Evolutionary conservation across 257 asterid species (phyloP).

Genomic region (Solanum peruvianum): DNA sequence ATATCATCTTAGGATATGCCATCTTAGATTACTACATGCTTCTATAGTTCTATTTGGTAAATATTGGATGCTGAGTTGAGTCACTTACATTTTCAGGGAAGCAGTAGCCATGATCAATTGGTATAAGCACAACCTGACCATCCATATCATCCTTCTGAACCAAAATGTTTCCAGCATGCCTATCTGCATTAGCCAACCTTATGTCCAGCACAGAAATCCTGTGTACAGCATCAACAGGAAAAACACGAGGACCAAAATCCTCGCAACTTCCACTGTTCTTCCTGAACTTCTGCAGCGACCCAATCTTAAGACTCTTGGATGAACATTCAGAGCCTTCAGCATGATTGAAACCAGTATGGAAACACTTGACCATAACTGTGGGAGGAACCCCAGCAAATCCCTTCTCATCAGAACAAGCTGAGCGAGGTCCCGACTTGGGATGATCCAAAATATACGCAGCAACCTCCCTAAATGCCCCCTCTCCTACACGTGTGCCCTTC

Average conservation of each 20-base stretch:
- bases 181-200: slow-evolving; percentile 65
- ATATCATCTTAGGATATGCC: neutral
- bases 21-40: neutral
- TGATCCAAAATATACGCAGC: slow-evolving; percentile 72
- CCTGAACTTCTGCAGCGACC: slow-evolving; percentile 67
- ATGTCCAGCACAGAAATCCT: slow-evolving; percentile 64
- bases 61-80: neutral
- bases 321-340: slow-evolving; percentile 19
- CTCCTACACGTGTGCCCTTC: slow-evolving; percentile 74
- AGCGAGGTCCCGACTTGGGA: slow-evolving; percentile 35
- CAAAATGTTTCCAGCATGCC: slow-evolving; percentile 72
- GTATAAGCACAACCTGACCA: slow-evolving; percentile 41
- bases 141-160: slow-evolving; percentile 35
- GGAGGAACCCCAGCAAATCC: slow-evolving; percentile 83
- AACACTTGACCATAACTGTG: slow-evolving; percentile 51
- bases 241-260: slow-evolving; percentile 60
- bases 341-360: slow-evolving; percentile 32
- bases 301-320: slow-evolving; percentile 27
- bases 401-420: slow-evolving; percentile 19
- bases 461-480: slow-evolving; percentile 73
- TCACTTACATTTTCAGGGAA: slow-evolving; percentile 65
- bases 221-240: slow-evolving; percentile 66
- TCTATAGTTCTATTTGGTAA: neutral
- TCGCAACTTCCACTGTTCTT: slow-evolving; percentile 75
- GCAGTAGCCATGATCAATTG: slow-evolving; percentile 80